Evolutionary conservation across 768 basidiomycete species (phyloP).

Genomic region (Scleroderma bovista): DNA sequence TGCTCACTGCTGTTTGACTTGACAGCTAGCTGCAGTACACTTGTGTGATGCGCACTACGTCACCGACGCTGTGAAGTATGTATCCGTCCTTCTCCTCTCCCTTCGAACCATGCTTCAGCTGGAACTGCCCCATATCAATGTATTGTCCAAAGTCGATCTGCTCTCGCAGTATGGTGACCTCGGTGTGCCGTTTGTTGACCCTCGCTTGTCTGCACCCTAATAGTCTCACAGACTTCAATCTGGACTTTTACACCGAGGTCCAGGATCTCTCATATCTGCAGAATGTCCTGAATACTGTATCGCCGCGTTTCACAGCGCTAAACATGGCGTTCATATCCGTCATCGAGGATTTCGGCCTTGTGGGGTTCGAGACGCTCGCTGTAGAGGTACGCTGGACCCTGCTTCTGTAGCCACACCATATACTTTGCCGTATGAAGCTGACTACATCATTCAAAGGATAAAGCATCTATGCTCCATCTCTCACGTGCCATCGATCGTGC

Average conservation of each 20-base stretch:
- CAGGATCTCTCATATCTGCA: conserved; percentile 91
- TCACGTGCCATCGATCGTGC: conserved; percentile 83
- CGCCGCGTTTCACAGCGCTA: conserved; percentile 67
- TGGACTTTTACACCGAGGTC: conserved; percentile 97
- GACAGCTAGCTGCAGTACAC: conserved; percentile 87
- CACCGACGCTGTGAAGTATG: conserved; percentile 92
- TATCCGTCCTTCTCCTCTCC: conserved; percentile 87
- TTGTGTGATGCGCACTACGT: conserved; percentile 97
- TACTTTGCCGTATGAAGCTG: neutral
- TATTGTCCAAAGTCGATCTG: conserved; percentile 94
- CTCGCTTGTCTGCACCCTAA: conserved; percentile 2
- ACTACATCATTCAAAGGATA: conserved; percentile 55
- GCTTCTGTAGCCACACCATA: neutral
- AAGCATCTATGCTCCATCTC: conserved; percentile 89
- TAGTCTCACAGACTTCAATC: conserved; percentile 74
- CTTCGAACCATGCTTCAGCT: conserved; percentile 97
- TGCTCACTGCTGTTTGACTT: neutral
- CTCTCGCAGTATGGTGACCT: conserved; percentile 86
- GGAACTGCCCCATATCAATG: conserved; percentile 97
- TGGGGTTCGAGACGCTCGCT: conserved; percentile 94
- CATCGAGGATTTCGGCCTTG: conserved; percentile 89
- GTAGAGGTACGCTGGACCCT: conserved; percentile 63
- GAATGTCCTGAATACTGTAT: conserved; percentile 57
- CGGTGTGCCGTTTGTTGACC: conserved; percentile 44
- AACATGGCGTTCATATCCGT: conserved; percentile 89